Evolutionary conservation across 2,329 filamentous ascomycete genomes (phyloP).

Genomic region (Fusarium subtropicale): DNA sequence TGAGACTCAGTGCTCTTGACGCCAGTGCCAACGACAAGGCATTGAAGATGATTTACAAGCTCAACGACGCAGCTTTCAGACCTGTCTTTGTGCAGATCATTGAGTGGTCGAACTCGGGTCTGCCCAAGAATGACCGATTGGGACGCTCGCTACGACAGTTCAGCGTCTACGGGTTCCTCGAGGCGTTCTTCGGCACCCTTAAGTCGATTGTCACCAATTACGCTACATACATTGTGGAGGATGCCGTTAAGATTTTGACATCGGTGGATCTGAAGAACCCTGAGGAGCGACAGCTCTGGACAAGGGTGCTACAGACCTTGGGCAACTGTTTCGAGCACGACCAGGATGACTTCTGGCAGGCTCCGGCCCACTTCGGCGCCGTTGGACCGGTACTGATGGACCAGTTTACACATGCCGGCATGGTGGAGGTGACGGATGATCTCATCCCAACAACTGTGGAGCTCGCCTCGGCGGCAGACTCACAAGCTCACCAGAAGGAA

Average conservation of each 20-base stretch:
- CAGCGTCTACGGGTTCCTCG: conserved; percentile 84
- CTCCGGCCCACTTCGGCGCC: conserved; percentile 83
- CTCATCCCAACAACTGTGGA: conserved; percentile 82
- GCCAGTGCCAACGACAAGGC: conserved; percentile 74
- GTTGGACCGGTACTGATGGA: conserved; percentile 76
- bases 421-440: conserved; percentile 59
- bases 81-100: conserved; percentile 90
- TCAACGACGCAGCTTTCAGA: conserved; percentile 93
- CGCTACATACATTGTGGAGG: conserved; percentile 84
- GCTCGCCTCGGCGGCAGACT: conserved; percentile 83
- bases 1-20: conserved; percentile 71
- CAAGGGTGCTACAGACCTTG: conserved; percentile 76
- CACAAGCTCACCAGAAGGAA: conserved; percentile 89
- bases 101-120: conserved; percentile 76
- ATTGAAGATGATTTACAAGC: conserved; percentile 93
- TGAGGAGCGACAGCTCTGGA: conserved; percentile 71
- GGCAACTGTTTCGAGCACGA: conserved; percentile 85
- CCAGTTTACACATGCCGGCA: conserved; percentile 68
- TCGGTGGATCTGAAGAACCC: conserved; percentile 60
- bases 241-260: conserved; percentile 72
- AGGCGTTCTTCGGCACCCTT: conserved; percentile 83
- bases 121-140: conserved; percentile 70
- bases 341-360: conserved; percentile 96
- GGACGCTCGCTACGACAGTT: conserved; percentile 73
- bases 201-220: conserved; percentile 97